Evolutionary conservation across 495 filamentous ascomycete species (phyloP).

Genomic region (Penicillium desertorum): DNA sequence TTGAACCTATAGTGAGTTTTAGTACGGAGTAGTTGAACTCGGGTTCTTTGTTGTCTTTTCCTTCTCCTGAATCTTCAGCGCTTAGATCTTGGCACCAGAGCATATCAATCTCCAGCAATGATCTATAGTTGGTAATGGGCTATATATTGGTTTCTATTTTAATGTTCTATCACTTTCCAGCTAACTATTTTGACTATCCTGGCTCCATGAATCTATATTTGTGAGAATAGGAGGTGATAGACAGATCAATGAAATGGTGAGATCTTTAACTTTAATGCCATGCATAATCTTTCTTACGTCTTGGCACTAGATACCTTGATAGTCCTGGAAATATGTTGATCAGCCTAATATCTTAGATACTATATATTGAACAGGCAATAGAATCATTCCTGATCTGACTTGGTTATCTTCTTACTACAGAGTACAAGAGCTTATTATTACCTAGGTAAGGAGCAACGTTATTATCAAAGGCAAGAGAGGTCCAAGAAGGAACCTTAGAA

Average conservation of each 20-base stretch:
- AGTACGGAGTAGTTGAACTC: not conserved
- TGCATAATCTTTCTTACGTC: conserved; percentile 9
- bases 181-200: not conserved
- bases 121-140: not conserved
- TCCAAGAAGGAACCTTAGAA: no score
- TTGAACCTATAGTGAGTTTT: not conserved
- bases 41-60: not conserved
- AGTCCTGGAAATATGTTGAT: not conserved
- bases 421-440: no score
- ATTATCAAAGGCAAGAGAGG: no score
- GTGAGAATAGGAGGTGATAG: not conserved
- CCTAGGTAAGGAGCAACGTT: no score
- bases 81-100: not conserved
- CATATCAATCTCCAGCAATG: not conserved
- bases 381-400: not conserved
- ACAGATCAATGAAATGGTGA: conserved; percentile 2
- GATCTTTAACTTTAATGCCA: conserved; percentile 11
- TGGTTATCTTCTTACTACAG: no score
- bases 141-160: not conserved
- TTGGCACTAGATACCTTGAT: conserved; percentile 4
- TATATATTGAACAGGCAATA: not conserved
- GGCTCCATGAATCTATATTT: not conserved
- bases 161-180: not conserved
- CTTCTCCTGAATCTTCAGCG: not conserved
- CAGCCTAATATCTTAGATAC: not conserved